A percentile compares a stretch with the other conserved stretches of the same genome.
These are phyloP conservation scores for Ascochyta viciae-villosae DNA, from an alignment of 2,329 filamentous ascomycete genomes.

Conservation along the genomic window DNA sequence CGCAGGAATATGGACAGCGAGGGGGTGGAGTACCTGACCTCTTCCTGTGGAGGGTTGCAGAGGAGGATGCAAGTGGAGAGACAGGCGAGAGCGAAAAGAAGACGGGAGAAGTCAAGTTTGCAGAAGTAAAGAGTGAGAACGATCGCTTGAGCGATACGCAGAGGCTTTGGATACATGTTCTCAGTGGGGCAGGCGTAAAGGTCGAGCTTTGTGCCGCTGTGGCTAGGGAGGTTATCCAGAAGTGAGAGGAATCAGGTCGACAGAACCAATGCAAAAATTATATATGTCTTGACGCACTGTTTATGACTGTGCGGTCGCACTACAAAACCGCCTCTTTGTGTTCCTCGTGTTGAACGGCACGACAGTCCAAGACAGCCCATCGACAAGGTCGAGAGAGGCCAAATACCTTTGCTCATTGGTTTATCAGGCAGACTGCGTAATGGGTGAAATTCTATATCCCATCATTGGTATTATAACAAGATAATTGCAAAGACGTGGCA, in stretches of 20 bases:
- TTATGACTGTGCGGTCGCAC: no score
- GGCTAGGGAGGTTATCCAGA: conserved; percentile 59
- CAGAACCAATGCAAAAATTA: not conserved
- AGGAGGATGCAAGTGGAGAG: conserved; percentile 11
- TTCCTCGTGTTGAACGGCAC: no score
- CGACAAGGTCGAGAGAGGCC: no score
- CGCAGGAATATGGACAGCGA: conserved; percentile 88
- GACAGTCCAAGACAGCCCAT: no score
- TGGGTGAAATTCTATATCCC: no score
- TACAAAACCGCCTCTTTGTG: no score
- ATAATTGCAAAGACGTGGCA: no score
- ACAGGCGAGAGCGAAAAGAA: conserved; percentile 33
- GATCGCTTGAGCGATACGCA: conserved; percentile 96
- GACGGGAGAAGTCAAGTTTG: conserved; percentile 73
- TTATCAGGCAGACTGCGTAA: no score
- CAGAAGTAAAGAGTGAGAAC: conserved; percentile 68
- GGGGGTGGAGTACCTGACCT: conserved; percentile 91
- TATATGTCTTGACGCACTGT: no score
- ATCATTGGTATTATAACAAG: no score
- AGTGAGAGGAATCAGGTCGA: not conserved
- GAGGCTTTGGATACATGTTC: conserved; percentile 93
- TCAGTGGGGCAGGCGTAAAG: conserved; percentile 81
- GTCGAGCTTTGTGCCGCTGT: conserved; percentile 80
- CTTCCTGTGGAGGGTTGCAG: conserved; percentile 76
- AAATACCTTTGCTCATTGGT: no score